A percentile compares a stretch with the other conserved stretches of the same genome.
phyloP scores from a whole-genome alignment of 768 basidiomycete genomes.

The Trichaptum fuscoviolaceum region DNA sequence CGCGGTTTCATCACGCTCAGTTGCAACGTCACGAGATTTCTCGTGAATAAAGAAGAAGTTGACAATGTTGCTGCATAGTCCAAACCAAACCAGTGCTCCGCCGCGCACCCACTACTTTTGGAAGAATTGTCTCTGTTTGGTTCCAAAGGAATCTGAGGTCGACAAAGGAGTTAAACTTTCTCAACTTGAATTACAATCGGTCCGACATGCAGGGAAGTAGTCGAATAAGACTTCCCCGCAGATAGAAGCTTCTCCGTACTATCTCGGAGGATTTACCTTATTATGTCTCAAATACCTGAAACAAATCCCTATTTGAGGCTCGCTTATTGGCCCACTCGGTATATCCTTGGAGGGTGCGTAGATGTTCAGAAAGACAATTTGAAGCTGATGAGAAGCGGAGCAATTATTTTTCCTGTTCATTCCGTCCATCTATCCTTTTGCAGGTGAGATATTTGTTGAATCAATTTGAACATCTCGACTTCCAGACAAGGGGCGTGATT shows the following conservation, averaged over 20 bases:
- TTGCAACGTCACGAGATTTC: not conserved
- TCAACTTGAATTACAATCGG: not conserved
- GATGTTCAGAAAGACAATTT: not conserved
- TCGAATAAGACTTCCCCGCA: not conserved
- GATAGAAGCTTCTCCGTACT: not conserved
- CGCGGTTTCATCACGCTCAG: not conserved
- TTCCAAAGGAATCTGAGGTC: not conserved
- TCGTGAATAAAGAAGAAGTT: not conserved
- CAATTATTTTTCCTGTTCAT: not conserved
- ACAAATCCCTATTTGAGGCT: not conserved
- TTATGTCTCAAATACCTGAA: not conserved
- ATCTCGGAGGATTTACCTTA: not conserved
- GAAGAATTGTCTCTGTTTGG: not conserved
- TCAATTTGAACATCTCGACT: not conserved
- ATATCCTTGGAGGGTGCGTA: not conserved
- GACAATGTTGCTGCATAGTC: not conserved
- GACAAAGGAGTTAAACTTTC: not conserved
- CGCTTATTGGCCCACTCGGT: not conserved
- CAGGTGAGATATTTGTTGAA: not conserved
- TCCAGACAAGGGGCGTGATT: not conserved
- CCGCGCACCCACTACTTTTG: not conserved
- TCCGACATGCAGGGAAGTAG: not conserved
- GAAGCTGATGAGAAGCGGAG: not conserved
- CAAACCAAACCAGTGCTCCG: not conserved
- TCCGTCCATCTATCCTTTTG: not conserved